phyloP scores from a whole-genome alignment of 371 early-diverging fungal genomes.

The Actinomortierella ambigua region DNA sequence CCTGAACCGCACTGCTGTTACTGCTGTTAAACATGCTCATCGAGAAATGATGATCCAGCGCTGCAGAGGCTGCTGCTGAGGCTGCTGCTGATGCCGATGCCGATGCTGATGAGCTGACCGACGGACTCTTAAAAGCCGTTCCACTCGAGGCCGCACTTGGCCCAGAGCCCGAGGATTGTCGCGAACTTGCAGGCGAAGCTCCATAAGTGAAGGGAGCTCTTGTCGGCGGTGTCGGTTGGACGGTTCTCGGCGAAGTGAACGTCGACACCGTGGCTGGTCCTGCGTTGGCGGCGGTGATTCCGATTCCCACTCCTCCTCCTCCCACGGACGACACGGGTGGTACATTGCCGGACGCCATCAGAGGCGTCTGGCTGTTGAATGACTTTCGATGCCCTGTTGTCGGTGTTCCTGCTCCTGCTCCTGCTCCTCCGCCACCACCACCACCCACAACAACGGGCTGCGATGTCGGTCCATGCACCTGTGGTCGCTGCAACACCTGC shows the following conservation, averaged over 20 bases:
- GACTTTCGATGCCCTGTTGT: too few species aligned
- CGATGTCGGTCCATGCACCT: slow-evolving; percentile 9
- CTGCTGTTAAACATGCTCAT: slow-evolving; percentile 11
- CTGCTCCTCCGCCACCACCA: too few species aligned
- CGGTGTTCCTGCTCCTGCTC: too few species aligned
- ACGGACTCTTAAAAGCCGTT: too few species aligned
- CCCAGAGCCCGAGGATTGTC: too few species aligned
- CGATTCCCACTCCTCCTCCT: too few species aligned
- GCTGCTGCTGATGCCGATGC: slow-evolving; percentile 1
- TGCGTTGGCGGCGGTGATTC: too few species aligned
- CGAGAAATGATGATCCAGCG: slow-evolving; percentile 12
- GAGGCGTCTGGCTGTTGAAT: too few species aligned
- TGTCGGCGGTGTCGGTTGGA: slow-evolving; percentile 26
- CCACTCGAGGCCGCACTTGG: too few species aligned
- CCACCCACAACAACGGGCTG: not conserved
- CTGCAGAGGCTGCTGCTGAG: slow-evolving; percentile 8
- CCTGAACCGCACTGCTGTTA: not conserved
- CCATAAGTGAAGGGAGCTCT: slow-evolving; percentile 38
- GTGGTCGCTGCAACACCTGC: slow-evolving; percentile 43
- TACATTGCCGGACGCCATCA: too few species aligned
- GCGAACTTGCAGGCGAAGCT: slow-evolving; percentile 9
- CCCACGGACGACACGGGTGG: too few species aligned
- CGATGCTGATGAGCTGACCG: slow-evolving; percentile 7
- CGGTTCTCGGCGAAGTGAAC: slow-evolving; percentile 34
- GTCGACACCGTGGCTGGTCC: slow-evolving; percentile 21